Percentiles rank a stretch among this genome's conserved stretches.
These are phyloP conservation scores for Sugiyamaella americana DNA, from an alignment of 805 yeast genomes.

Conservation along the genomic window DNA sequence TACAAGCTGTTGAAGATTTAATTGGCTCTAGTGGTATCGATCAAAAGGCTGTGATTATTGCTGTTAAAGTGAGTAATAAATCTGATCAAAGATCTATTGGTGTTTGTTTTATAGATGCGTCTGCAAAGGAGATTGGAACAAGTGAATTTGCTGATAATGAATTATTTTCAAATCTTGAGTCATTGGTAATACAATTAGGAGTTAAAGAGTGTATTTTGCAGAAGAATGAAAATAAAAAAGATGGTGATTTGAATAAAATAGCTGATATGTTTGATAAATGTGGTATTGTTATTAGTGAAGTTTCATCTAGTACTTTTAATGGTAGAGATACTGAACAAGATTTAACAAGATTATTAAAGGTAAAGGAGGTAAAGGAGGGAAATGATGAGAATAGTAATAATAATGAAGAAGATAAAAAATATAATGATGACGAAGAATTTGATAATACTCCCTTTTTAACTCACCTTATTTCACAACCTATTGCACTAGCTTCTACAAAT, in stretches of 20 bases:
- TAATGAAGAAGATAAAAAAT: constrained; percentile 25
- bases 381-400: constrained; percentile 32
- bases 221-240: constrained; percentile 35
- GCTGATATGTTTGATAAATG: constrained; percentile 71
- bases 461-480: constrained; percentile 36
- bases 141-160: constrained; percentile 85
- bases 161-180: constrained; percentile 76
- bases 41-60: constrained; percentile 50
- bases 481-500: constrained; percentile 57
- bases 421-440: constrained; percentile 26
- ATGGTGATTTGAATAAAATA: constrained; percentile 58
- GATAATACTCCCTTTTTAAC: constrained; percentile 17
- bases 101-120: constrained; percentile 71
- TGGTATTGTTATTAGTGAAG: constrained; percentile 61
- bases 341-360: constrained; percentile 47
- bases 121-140: constrained; percentile 58
- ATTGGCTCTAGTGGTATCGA: constrained; percentile 40
- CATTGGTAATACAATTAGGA: constrained; percentile 80
- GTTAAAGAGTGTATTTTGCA: constrained; percentile 77
- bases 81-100: constrained; percentile 56
- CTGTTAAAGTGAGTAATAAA: constrained; percentile 40
- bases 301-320: constrained; percentile 51
- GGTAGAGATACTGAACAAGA: constrained; percentile 72
- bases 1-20: constrained; percentile 69
- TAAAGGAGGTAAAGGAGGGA: no score